Conservation (phyloP, 2,329 filamentous ascomycete genomes). For the Parastagonospora nodorum region DNA sequence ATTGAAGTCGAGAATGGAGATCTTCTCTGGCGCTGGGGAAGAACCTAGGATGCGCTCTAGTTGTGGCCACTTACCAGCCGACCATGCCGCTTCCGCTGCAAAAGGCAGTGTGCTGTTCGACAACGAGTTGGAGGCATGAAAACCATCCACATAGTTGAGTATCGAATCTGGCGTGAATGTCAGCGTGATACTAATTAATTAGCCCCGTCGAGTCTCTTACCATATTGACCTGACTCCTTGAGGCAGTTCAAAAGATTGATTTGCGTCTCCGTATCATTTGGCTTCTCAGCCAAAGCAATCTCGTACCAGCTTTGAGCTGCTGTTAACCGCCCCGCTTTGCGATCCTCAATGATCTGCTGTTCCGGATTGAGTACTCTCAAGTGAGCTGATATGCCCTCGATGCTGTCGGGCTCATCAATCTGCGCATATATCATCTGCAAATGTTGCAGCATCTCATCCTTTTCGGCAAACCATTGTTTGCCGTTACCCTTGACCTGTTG, state of each 20-base stretch:
- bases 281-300: slow-evolving; percentile 79
- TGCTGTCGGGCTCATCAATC: slow-evolving; percentile 95
- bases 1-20: slow-evolving; percentile 71
- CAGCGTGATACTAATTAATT: slow-evolving; percentile 14
- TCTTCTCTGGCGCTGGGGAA: slow-evolving; percentile 47
- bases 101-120: slow-evolving; percentile 70
- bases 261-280: slow-evolving; percentile 77
- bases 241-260: slow-evolving; percentile 84
- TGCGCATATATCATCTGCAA: slow-evolving; percentile 94
- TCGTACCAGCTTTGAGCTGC: slow-evolving; percentile 98
- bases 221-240: slow-evolving; percentile 93
- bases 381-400: slow-evolving; percentile 91
- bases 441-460: slow-evolving; percentile 71
- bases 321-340: slow-evolving; percentile 90
- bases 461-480: slow-evolving; percentile 56
- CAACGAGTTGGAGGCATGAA: slow-evolving; percentile 54
- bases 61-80: slow-evolving; percentile 79
- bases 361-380: slow-evolving; percentile 87
- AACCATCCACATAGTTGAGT: slow-evolving; percentile 82
- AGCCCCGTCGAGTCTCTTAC: slow-evolving; percentile 52
- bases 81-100: slow-evolving; percentile 90
- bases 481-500: slow-evolving; percentile 49
- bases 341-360: slow-evolving; percentile 90
- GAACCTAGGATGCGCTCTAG: slow-evolving; percentile 66
- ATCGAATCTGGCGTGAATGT: slow-evolving; percentile 67